Evolutionary conservation across 2,329 filamentous ascomycete species (phyloP).

Genomic region (Aphanoascus verrucosus): DNA sequence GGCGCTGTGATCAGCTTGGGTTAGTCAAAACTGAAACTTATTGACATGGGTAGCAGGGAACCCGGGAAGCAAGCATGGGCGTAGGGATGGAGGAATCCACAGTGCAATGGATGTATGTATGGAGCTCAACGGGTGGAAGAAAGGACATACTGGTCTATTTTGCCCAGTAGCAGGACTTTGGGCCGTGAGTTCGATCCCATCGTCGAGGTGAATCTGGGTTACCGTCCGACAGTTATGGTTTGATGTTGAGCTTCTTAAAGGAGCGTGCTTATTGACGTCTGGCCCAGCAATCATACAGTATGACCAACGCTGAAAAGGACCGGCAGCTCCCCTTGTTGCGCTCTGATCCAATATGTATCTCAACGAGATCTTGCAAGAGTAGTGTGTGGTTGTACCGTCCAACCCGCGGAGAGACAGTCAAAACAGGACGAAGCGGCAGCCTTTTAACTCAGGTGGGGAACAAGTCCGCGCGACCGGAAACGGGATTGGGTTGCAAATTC

Average conservation of each 20-base stretch:
- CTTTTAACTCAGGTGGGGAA: too few relatives aligned
- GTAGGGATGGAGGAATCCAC: neutral
- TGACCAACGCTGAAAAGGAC: too few relatives aligned
- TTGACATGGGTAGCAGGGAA: constrained; percentile 1
- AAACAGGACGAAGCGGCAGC: too few relatives aligned
- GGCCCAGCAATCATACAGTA: too few relatives aligned
- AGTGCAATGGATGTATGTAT: neutral
- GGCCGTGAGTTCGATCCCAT: constrained; percentile 33
- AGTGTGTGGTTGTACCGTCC: neutral
- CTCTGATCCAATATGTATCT: neutral
- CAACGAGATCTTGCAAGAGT: neutral
- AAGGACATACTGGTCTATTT: constrained; percentile 50
- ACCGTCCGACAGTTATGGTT: neutral
- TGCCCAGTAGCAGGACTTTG: constrained; percentile 53
- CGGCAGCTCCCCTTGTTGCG: too few relatives aligned
- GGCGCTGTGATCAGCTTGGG: constrained; percentile 11
- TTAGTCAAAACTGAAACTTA: constrained; percentile 8
- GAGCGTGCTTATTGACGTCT: neutral
- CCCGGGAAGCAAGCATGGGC: neutral
- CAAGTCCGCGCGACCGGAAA: too few relatives aligned
- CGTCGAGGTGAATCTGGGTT: neutral
- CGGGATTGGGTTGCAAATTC: too few relatives aligned
- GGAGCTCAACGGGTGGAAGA: neutral
- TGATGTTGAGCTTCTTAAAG: neutral
- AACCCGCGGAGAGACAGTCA: too few relatives aligned